Percentiles rank a stretch among this genome's conserved stretches.
These are phyloP conservation scores for Tulasnella sp. DNA, from an alignment of 768 basidiomycete species.

Conservation along the genomic window DNA sequence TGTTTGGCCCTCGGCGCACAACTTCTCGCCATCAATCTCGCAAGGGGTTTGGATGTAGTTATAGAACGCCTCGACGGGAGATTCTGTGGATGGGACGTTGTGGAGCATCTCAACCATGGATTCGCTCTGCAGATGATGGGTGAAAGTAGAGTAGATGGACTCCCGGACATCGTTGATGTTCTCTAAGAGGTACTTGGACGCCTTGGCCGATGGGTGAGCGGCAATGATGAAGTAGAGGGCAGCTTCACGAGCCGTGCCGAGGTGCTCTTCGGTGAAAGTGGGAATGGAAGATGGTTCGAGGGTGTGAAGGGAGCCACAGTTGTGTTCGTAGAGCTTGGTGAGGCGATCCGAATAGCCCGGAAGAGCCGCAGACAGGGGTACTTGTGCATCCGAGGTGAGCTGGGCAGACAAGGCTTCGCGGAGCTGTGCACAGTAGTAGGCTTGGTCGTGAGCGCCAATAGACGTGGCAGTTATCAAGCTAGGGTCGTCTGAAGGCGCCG, in stretches of 20 bases:
- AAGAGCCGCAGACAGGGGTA: neutral
- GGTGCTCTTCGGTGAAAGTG: slow-evolving; percentile 10
- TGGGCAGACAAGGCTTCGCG: too few species aligned
- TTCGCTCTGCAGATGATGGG: slow-evolving; percentile 36
- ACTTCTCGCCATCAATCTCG: slow-evolving; percentile 32
- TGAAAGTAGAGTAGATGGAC: slow-evolving; percentile 36
- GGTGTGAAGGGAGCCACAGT: neutral
- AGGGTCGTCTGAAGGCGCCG: slow-evolving; percentile 29
- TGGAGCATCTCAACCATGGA: slow-evolving; percentile 35
- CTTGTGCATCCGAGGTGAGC: slow-evolving; percentile 3
- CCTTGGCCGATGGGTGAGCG: slow-evolving; percentile 43
- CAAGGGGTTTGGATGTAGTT: slow-evolving; percentile 74
- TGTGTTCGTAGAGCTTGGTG: neutral
- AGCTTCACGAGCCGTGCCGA: slow-evolving; percentile 24
- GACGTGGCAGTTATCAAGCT: neutral
- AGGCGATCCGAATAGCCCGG: neutral
- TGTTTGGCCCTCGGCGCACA: slow-evolving; percentile 24
- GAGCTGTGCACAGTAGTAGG: slow-evolving; percentile 47
- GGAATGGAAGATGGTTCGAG: slow-evolving; percentile 6
- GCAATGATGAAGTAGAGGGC: slow-evolving; percentile 70
- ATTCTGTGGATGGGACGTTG: slow-evolving; percentile 64
- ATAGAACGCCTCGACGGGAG: slow-evolving; percentile 66
- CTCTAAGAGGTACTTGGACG: slow-evolving; percentile 38
- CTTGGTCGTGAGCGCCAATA: slow-evolving; percentile 30
- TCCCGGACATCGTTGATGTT: slow-evolving; percentile 41